Evolutionary conservation across 2,329 filamentous ascomycete species (phyloP), one percentile per base, ranked within the genome.

Genomic region (Emmonsia crescens): DNA sequence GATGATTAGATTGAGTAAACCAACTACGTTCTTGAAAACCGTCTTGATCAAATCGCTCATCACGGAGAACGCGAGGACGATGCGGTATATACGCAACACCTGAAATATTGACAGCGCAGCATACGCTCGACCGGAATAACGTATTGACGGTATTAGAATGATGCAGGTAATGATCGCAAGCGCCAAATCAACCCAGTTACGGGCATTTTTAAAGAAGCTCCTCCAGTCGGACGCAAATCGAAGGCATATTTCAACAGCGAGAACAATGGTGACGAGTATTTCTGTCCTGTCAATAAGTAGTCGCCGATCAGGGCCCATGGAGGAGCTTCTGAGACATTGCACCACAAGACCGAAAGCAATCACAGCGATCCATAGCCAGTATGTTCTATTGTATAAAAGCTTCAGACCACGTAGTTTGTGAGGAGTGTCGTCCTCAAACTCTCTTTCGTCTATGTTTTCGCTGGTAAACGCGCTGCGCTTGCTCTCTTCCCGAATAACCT

Each of bases 401-500:
- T 94, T 91, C 58, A 96, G 68, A 65, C 78, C 66, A 61, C 73
- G 78, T 21, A 68, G 63, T 63, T 71, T 76, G 21, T 65, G 71
- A 8, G 65, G 61, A 1, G 67, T 60, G 24, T 64, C 64, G 29
- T 75, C 69, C 48, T 79, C 77, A 38, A 76, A 74, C 31, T 76
- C 71, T 42, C 77, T 71, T n/a, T 70, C 70, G 57, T 82, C 79
- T 59, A 82, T 82, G 46, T 89, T 83, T 62, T 91, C 84, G 14
- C 85, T 85, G 4, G 91, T 92, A 74, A 99, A 99, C 2, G 95
- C 94, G 77, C 92, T 96, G 38, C 88, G 86, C 74, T 89, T 92
- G 76, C 91, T 96, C 73, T 99, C 94, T 77, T 99, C 95, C 65
- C 94, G 85, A 68, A 99, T 99, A 66, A 99, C 89, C 73, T 99